Evolutionary conservation across 768 basidiomycete species (phyloP).

Genomic region (Serendipita sp.): DNA sequence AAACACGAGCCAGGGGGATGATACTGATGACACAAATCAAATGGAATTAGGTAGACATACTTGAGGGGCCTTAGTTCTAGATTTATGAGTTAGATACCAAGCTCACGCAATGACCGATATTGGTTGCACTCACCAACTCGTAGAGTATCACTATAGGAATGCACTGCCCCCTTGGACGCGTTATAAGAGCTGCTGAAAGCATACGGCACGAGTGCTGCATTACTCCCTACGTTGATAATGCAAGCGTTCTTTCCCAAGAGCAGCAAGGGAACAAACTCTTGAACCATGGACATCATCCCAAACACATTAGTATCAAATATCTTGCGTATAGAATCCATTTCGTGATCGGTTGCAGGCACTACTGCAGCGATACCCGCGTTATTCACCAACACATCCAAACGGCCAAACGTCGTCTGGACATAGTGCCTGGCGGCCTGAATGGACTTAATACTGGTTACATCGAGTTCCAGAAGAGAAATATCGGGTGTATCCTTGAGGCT

Average conservation of each 20-base stretch:
- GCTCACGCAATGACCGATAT: background rate
- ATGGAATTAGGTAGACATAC: slow-evolving; percentile 7
- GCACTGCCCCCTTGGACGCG: slow-evolving; percentile 21
- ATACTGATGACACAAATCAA: too few relatives aligned
- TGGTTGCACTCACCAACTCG: slow-evolving; percentile 11
- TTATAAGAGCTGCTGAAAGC: slow-evolving; percentile 20
- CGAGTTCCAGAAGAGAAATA: slow-evolving; percentile 14
- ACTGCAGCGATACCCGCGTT: slow-evolving; percentile 13
- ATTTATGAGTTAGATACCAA: background rate
- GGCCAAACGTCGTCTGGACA: slow-evolving; percentile 12
- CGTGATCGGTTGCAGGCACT: slow-evolving; percentile 16
- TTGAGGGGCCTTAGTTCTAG: slow-evolving; percentile 21
- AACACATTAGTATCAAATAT: slow-evolving; percentile 22
- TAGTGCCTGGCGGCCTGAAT: slow-evolving; percentile 9
- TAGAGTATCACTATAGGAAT: slow-evolving; percentile 19
- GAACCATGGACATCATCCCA: slow-evolving; percentile 19
- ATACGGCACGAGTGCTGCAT: slow-evolving; percentile 17
- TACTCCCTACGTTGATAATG: slow-evolving; percentile 20
- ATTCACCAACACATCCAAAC: slow-evolving; percentile 20
- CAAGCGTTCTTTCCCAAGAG: slow-evolving; percentile 11
- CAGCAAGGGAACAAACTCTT: slow-evolving; percentile 19
- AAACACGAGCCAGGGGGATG: background rate
- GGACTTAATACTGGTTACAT: slow-evolving; percentile 15
- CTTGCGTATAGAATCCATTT: slow-evolving; percentile 13
- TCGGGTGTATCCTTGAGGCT: slow-evolving; percentile 12